Percentiles rank a stretch among this genome's conserved stretches.
Evolutionary conservation across 768 basidiomycete species (phyloP).

Genomic region (Amylocystis lapponica): DNA sequence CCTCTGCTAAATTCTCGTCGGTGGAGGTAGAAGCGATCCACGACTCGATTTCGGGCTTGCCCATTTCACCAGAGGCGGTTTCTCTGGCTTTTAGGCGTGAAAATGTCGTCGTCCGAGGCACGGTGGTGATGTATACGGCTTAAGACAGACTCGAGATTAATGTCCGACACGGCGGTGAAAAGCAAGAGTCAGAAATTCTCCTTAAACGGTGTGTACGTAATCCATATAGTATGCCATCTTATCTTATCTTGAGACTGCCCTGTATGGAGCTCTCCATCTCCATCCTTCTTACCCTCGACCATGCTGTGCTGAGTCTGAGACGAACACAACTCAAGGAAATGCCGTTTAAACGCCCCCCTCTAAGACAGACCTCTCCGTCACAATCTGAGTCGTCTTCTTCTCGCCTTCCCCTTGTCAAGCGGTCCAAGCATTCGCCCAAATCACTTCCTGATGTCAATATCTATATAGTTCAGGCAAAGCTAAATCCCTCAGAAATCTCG

Average conservation of each 20-base stretch:
- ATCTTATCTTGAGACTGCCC: too few species aligned
- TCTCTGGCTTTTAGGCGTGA: slow-evolving; percentile 48
- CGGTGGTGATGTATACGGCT: too few species aligned
- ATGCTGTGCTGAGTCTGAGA: too few species aligned
- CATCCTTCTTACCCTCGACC: too few species aligned
- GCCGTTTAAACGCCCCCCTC: slow-evolving; percentile 21
- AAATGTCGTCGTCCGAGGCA: slow-evolving; percentile 32
- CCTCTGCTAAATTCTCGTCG: slow-evolving; percentile 7
- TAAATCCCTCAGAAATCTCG: slow-evolving; percentile 17
- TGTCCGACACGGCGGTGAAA: too few species aligned
- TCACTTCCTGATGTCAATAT: slow-evolving; percentile 12
- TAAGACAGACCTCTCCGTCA: slow-evolving; percentile 8
- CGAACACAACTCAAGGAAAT: too few species aligned
- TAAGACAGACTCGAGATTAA: too few species aligned
- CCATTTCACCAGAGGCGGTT: slow-evolving; percentile 20
- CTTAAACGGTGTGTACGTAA: too few species aligned
- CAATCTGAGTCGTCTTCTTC: slow-evolving; percentile 6
- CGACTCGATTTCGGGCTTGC: slow-evolving; percentile 51
- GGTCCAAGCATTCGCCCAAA: slow-evolving; percentile 9
- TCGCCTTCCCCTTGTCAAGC: slow-evolving; percentile 9
- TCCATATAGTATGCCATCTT: too few species aligned
- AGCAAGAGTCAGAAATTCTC: too few species aligned
- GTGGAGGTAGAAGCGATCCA: slow-evolving; percentile 53
- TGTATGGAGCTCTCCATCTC: too few species aligned
- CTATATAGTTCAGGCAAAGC: slow-evolving; percentile 26